Evolutionary conservation across 2,329 filamentous ascomycete genomes (phyloP).

Genomic region (Ascochyta lentis): DNA sequence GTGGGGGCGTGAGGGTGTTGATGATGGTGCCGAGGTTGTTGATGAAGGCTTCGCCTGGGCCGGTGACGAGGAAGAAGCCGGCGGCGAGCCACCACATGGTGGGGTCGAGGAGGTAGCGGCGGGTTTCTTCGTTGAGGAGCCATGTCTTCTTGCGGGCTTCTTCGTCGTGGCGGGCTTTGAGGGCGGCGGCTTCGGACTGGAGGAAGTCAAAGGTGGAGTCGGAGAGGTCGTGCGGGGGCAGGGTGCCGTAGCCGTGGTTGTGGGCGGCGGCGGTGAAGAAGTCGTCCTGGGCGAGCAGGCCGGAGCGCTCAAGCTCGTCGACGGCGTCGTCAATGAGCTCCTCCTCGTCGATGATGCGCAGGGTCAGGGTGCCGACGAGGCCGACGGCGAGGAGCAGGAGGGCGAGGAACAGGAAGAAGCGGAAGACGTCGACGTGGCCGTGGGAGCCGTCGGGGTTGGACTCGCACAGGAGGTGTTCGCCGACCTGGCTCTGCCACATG

Average conservation of each 20-base stretch:
- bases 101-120: conserved; percentile 80
- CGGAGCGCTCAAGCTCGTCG: conserved; percentile 88
- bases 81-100: conserved; percentile 96
- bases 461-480: conserved; percentile 78
- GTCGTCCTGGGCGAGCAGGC: conserved; percentile 76
- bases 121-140: conserved; percentile 90
- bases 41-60: conserved; percentile 96
- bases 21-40: conserved; percentile 97
- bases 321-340: conserved; percentile 89
- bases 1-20: conserved; percentile 76
- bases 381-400: conserved; percentile 74
- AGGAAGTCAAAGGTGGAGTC: conserved; percentile 57
- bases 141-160: conserved; percentile 80
- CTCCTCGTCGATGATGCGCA: conserved; percentile 82
- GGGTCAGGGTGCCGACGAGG: conserved; percentile 72
- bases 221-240: conserved; percentile 56
- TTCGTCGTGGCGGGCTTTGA: conserved; percentile 57
- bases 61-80: conserved; percentile 91
- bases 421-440: conserved; percentile 75
- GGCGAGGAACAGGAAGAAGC: conserved; percentile 86
- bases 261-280: conserved; percentile 68
- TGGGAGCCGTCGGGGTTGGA: conserved; percentile 65
- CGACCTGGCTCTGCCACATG: conserved; percentile 94
- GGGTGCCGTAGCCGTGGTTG: conserved; percentile 68
- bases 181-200: conserved; percentile 54